A percentile compares a stretch with the other conserved stretches of the same genome.
Conservation (phyloP, 2,329 filamentous ascomycete species). For the Fonsecaea erecta region DNA sequence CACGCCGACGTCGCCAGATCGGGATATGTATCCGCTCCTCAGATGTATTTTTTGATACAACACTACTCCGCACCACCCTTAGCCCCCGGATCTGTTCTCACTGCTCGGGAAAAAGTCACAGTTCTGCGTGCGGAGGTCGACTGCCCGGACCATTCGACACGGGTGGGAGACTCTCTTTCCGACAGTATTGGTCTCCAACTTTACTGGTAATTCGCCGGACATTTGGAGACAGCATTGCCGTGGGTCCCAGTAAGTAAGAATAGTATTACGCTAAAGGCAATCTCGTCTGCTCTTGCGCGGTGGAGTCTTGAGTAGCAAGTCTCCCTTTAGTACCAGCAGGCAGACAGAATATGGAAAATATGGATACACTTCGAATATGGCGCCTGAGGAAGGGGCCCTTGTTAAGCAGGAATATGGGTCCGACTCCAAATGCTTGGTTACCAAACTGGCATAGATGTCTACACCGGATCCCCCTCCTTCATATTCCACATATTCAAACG, state of each 20-base stretch:
- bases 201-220: too few species aligned
- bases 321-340: too few species aligned
- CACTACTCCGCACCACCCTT: too few species aligned
- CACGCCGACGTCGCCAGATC: neutral
- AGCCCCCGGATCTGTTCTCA: neutral
- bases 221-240: neutral
- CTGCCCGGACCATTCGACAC: too few species aligned
- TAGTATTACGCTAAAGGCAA: neutral
- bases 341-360: too few species aligned
- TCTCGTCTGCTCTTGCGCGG: neutral
- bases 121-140: neutral
- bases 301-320: neutral
- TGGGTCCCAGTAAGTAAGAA: neutral
- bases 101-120: neutral
- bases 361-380: neutral
- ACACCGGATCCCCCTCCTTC: neutral
- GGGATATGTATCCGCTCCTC: neutral
- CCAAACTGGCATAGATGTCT: neutral
- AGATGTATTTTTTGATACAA: neutral
- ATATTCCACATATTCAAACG: neutral
- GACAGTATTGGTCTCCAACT: neutral
- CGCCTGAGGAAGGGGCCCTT: neutral
- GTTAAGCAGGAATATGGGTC: neutral
- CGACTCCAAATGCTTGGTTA: neutral
- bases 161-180: neutral